phyloP scores from a whole-genome alignment of 352 stramenopile genomes.

The Globisporangium parvum region DNA sequence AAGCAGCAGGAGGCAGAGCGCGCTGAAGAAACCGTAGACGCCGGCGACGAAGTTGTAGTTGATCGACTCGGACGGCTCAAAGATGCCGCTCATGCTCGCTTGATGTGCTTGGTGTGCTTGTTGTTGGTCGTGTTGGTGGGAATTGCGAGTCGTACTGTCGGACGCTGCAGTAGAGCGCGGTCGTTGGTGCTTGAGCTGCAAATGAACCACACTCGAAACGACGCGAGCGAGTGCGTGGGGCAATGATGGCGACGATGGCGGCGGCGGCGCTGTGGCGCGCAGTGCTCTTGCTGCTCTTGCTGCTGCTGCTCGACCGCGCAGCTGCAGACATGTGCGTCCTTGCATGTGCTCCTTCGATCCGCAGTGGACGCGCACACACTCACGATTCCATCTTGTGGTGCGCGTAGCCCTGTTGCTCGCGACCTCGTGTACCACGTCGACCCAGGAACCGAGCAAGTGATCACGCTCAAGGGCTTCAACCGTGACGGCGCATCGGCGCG shows the following conservation, averaged over 20 bases:
- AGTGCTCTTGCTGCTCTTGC: background rate
- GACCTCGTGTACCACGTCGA: constrained; percentile 74
- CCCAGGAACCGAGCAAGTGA: constrained; percentile 61
- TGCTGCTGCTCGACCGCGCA: background rate
- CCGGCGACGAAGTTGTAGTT: constrained; percentile 89
- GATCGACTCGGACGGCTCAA: constrained; percentile 69
- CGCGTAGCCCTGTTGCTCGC: constrained; percentile 42
- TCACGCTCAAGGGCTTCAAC: constrained; percentile 82
- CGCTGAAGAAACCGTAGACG: constrained; percentile 66
- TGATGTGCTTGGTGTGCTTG: background rate
- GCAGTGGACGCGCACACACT: background rate
- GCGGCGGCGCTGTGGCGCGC: no score
- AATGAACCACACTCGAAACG: background rate
- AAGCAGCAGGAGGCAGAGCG: constrained; percentile 49
- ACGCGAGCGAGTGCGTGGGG: background rate
- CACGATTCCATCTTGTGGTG: background rate
- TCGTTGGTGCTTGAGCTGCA: background rate
- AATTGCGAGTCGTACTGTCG: background rate
- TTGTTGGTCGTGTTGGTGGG: constrained; percentile 1
- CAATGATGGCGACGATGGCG: background rate
- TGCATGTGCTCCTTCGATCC: background rate
- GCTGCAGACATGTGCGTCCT: constrained; percentile 5
- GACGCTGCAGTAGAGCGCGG: background rate
- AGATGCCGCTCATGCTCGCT: constrained; percentile 24
- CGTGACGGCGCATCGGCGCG: constrained; percentile 35